phyloP scores from a whole-genome alignment of 2,329 filamentous ascomycete genomes.

The Aspergillus felis region DNA sequence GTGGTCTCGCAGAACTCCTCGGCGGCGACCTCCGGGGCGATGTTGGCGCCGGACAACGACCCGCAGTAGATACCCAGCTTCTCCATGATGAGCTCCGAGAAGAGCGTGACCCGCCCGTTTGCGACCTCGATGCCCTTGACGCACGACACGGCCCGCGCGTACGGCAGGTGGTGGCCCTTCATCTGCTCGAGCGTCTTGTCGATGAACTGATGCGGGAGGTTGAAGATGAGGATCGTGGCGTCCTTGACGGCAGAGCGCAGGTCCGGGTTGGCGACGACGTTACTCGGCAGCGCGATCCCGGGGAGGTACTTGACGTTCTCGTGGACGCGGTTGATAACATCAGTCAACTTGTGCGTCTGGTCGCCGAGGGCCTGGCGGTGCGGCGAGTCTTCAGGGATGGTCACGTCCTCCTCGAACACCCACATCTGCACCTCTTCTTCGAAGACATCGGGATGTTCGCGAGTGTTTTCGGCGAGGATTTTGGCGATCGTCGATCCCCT shows the following conservation, averaged over 20 bases:
- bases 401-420: constrained; percentile 90
- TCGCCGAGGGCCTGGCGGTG: constrained; percentile 63
- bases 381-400: constrained; percentile 63
- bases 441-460: constrained; percentile 70
- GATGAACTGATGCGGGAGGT: constrained; percentile 71
- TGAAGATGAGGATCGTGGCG: constrained; percentile 86
- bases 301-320: constrained; percentile 97
- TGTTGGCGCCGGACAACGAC: constrained; percentile 86
- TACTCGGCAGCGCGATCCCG: constrained; percentile 70
- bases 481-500: constrained; percentile 96
- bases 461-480: constrained; percentile 86
- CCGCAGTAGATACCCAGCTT: constrained; percentile 89
- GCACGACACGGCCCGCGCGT: constrained; percentile 83
- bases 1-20: constrained; percentile 96
- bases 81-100: constrained; percentile 85
- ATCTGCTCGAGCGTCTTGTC: constrained; percentile 59
- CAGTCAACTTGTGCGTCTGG: constrained; percentile 75
- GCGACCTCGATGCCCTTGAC: constrained; percentile 93
- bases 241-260: constrained; percentile 65
- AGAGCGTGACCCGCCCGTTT: constrained; percentile 74
- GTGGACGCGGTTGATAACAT: constrained; percentile 81
- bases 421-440: constrained; percentile 90
- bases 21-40: constrained; percentile 82
- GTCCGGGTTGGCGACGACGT: constrained; percentile 43
- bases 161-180: constrained; percentile 77